These are phyloP conservation scores for Decorospora gaudefroyi DNA, from an alignment of 2,329 filamentous ascomycete species.

Conservation along the genomic window DNA sequence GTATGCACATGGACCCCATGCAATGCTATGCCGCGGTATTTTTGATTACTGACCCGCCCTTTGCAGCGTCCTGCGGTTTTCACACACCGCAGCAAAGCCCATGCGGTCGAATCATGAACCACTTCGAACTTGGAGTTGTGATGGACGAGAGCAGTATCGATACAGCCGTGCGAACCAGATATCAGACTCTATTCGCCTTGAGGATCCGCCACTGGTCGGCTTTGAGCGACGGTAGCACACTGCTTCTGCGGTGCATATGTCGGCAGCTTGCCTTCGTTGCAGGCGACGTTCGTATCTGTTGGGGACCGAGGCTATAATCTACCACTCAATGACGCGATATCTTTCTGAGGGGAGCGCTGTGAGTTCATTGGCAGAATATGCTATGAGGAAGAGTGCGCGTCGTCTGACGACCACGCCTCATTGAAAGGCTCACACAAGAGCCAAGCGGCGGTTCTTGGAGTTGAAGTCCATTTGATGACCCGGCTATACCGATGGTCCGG, in stretches of 20 bases:
- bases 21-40: conserved; percentile 4
- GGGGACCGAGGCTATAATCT: conserved; percentile 1
- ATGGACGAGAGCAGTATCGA: too few species aligned
- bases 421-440: too few species aligned
- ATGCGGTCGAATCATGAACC: not conserved
- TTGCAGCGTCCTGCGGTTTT: not conserved
- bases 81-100: conserved; percentile 2
- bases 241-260: conserved; percentile 17
- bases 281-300: not conserved
- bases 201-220: conserved; percentile 11
- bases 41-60: not conserved
- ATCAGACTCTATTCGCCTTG: conserved; percentile 10
- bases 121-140: not conserved
- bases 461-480: too few species aligned
- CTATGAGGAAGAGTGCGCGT: not conserved
- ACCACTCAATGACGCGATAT: not conserved
- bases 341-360: not conserved
- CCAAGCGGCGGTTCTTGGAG: too few species aligned
- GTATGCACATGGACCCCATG: conserved; percentile 13
- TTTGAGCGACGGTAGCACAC: conserved; percentile 17
- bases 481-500: too few species aligned
- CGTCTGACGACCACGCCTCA: conserved; percentile 5
- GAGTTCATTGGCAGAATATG: conserved; percentile 3
- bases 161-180: not conserved
- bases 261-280: conserved; percentile 6